Evolutionary conservation across 2,329 filamentous ascomycete species (phyloP), one percentile per base, ranked within the genome.

Genomic region (Talaromyces verruculosus): DNA sequence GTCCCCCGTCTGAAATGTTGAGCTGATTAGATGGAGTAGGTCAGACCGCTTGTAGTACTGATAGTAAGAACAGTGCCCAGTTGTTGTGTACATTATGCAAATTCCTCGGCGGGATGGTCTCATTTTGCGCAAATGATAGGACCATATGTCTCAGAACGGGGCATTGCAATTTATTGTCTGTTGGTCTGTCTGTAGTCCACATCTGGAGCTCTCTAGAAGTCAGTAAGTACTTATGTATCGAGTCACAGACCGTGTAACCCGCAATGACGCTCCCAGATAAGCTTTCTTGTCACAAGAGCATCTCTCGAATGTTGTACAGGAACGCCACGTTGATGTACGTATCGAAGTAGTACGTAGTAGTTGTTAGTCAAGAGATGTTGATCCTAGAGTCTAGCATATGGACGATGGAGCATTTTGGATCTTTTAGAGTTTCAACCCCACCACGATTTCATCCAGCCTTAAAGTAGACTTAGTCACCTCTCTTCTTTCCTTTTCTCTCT

Each of bases 351-450:
- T 25, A 10, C 37, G 37, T 41, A n/a, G 13, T 53, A 28, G 47
- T 3, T 17, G 49, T 53, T n/a, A 35, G 30, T 55, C 30, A 35
- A 19, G 51, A 55, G 30, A 19, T 35, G 33, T 37, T 22, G 53
- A 57, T 57, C 30, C 17, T 37, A 35, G 43, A 49, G 45, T 22
- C 45, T 49, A 19, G 7, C 4, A 25, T 47, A 25, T 25, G 45
- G 30, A 33, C 30, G 30, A 33, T 33, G 30, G 19, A 47, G 15
- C 45, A 47, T 11, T 53, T 33, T 37, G 30, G 30, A 39, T 39
- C 33, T 25, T 57, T 60, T 60, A 60, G 22, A 60, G 57, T 64
- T 64, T 45, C 57, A 41, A 39, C 45, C 47, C 64, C 39, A 58
- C 57, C 43, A 57, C 53, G 53, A 57, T 57, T n/a, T 57, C 57